Base-by-base conservation (phyloP, 2,329 filamentous ascomycete genomes). In the Moelleriella libera region DNA sequence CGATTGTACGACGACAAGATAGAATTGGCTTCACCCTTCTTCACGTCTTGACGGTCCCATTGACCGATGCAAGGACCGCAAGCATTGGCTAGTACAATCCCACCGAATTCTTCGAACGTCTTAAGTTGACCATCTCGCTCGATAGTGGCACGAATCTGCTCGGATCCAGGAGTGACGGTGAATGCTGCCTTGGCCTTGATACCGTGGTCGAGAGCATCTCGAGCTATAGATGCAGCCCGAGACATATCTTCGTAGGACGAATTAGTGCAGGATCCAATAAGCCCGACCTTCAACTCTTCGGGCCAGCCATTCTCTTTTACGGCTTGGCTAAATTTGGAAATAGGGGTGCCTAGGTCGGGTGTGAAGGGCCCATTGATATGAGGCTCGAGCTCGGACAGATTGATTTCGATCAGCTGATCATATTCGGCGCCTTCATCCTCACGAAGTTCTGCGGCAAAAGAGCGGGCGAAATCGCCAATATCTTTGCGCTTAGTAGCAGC, bases 1-100 rank as follows among this genome's bases (percentile, higher is more conserved):
- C 92, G 88, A 84, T 98, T 98, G 83, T 96, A 98, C 30, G 92
- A 97, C 44, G 89, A 96, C 65, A 98, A 75, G 66, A 98, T 98
- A 6, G 88, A 94, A 82, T 98, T 98, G 60, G 88, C 74, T 59
- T 86, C 82, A 56, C 90, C 90, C 80, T 97, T 96, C 78, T 89
- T 85, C 48, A 96, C 88, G 58, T 97, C 90, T 55, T 73, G 75
- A 57, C 92, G 85, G 63, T 96, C 88, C 92, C 92, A 97, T 70
- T 97, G 90, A 50, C 87, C 88, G 65, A 94, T 89, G 71, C 86
- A 92, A 57, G 85, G 85, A 58, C 85, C 90, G 64, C 92, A 97
- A 53, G 92, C 90, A 67, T 97, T 97, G 59, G 90, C 90, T 45
- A 98, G 78, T 54, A 97, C 86, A 62, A 94, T 81, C 61, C 90